Percentiles rank a stretch among this genome's conserved stretches.
phyloP scores from a whole-genome alignment of 1,284 basidiomycete species.

The Agaricales sp. region DNA sequence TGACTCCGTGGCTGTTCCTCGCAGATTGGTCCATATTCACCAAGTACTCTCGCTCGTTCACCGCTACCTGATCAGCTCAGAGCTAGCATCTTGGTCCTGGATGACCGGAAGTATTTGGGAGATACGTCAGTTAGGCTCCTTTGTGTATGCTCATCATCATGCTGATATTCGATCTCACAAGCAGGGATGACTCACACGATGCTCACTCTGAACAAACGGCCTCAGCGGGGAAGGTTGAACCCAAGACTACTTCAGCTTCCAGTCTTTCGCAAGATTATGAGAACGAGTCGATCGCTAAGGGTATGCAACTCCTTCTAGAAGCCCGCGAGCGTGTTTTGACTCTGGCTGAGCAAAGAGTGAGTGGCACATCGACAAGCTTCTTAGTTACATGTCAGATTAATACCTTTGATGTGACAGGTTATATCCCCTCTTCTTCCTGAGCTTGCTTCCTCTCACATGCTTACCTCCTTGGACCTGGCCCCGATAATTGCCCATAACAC shows the following conservation, averaged over 20 bases:
- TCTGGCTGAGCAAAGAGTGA: slow-evolving; percentile 61
- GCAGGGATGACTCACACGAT: slow-evolving; percentile 5
- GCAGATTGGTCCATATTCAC: slow-evolving; percentile 69
- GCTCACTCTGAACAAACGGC: slow-evolving; percentile 1
- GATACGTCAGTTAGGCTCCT: slow-evolving; percentile 30
- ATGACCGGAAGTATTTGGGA: slow-evolving; percentile 43
- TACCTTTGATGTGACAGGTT: slow-evolving; percentile 22
- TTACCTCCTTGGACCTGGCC: slow-evolving; percentile 56
- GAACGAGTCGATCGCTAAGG: slow-evolving; percentile 32
- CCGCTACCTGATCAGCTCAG: slow-evolving; percentile 61
- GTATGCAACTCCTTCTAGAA: slow-evolving; percentile 52
- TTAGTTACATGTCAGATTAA: slow-evolving; percentile 1
- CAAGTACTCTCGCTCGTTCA: slow-evolving; percentile 55
- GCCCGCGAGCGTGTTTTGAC: slow-evolving; percentile 61
- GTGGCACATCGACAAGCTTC: slow-evolving; percentile 14
- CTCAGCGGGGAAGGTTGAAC: slow-evolving; percentile 11
- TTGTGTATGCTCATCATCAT: slow-evolving; percentile 14
- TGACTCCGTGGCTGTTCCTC: slow-evolving; percentile 5
- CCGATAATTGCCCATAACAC: slow-evolving; percentile 59
- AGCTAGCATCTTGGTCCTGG: slow-evolving; percentile 54
- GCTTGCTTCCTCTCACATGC: slow-evolving; percentile 37
- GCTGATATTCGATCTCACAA: slow-evolving; percentile 5
- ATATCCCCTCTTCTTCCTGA: slow-evolving; percentile 38
- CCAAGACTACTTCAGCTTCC: slow-evolving; percentile 15
- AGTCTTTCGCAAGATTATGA: slow-evolving; percentile 26